These are phyloP conservation scores for Artemisia princeps DNA, from an alignment of 140 eudicot genomes.

Conservation along the genomic window DNA sequence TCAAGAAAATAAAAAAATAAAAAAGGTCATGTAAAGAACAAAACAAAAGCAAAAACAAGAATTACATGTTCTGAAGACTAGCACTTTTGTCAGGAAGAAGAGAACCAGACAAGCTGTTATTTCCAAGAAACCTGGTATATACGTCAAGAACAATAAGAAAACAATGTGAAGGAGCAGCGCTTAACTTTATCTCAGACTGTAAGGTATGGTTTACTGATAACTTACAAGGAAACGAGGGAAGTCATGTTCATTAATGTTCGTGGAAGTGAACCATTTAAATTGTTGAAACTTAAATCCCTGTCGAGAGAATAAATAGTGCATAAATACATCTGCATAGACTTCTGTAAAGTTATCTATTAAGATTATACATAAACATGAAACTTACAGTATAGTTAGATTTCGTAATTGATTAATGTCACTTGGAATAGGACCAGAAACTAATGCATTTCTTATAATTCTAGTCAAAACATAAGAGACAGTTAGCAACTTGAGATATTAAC, in stretches of 20 bases:
- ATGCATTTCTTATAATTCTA: slow-evolving; percentile 42
- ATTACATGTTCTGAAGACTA: slow-evolving; percentile 41
- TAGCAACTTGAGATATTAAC: slow-evolving; percentile 14
- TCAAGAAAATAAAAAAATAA: slow-evolving; percentile 17
- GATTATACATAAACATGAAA: slow-evolving; percentile 6
- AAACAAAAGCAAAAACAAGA: not conserved
- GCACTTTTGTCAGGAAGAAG: slow-evolving; percentile 40
- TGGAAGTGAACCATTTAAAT: slow-evolving; percentile 45
- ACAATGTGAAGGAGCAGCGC: not conserved
- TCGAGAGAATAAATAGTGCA: slow-evolving; percentile 14
- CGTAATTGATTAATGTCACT: slow-evolving; percentile 27
- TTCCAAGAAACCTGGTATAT: slow-evolving; percentile 49
- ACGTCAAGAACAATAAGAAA: slow-evolving; percentile 14
- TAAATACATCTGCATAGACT: slow-evolving; percentile 20
- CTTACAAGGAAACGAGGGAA: slow-evolving; percentile 47
- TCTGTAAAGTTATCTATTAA: slow-evolving; percentile 5
- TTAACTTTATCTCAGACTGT: slow-evolving; percentile 1
- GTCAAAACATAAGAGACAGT: slow-evolving; percentile 20
- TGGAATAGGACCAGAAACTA: slow-evolving; percentile 37
- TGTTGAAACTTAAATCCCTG: slow-evolving; percentile 54
- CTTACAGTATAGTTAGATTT: slow-evolving; percentile 19
- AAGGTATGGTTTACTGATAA: slow-evolving; percentile 9
- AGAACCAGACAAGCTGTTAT: slow-evolving; percentile 47
- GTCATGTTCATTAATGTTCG: slow-evolving; percentile 37
- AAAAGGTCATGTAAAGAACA: slow-evolving; percentile 2